Evolutionary conservation across 1,284 basidiomycete genomes (phyloP), one percentile per base, ranked within the genome.

Genomic region (Chalciporus sp.): DNA sequence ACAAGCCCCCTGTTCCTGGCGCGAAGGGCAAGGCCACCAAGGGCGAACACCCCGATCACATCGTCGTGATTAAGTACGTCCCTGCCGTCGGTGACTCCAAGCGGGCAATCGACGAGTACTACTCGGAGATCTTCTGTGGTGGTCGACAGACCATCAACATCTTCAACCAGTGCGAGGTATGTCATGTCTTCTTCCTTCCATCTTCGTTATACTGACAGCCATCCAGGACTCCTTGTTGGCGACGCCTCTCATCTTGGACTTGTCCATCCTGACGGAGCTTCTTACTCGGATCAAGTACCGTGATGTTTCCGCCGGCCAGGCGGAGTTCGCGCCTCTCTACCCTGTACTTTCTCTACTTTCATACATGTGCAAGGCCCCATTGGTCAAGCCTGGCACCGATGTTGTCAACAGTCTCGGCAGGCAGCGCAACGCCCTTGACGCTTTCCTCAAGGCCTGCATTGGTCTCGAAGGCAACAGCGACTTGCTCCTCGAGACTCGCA

Each of bases 31-130:
- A 87, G 70, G 79, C 80, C 31, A 80, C 78, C 58, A 92, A 92
- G 75, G 92, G 92, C 66, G 94, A 95, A 75, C 95, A 98, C 73
- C 96, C 96, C 26, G 96, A 98, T 75, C 97, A 98, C 74, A 86
- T 96, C 68, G 91, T 98, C 56, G 94, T 98, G 57, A 95, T 95
- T 83, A 95, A 95, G 80, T 94, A 94, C 60, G 85, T 94, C 14
- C 92, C 92, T 28, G 93, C 94, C 37, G 95, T 98, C 47, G 95
- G 95, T 47, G 97, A 99, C 78, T 94, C 93, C 62, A 97, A 95
- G 84, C 85, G 94, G 51, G 96, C 96, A 42, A 95, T 99, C 79
- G 96, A 98, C 76, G 96, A 98, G 81, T 98, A 98, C 79, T 95
- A 95, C 75, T 95, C 92, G 14, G 96, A 98, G 77, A 91, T 91